Evolutionary conservation across 2,329 filamentous ascomycete species (phyloP).

Genomic region (Exophiala xenobiotica): DNA sequence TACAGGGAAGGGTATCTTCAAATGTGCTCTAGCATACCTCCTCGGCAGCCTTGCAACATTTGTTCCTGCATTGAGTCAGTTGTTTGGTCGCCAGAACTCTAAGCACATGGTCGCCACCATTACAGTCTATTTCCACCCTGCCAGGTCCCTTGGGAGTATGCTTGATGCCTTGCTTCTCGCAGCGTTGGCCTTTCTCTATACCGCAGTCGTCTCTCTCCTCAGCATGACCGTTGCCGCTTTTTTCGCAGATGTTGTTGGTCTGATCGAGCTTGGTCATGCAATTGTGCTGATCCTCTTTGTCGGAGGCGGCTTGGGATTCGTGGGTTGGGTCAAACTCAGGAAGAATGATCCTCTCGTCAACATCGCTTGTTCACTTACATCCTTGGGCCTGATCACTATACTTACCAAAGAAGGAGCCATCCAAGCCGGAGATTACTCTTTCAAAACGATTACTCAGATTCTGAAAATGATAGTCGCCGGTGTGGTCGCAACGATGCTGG

Average conservation of each 20-base stretch:
- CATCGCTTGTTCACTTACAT: conserved; percentile 80
- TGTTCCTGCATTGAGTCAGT: conserved; percentile 66
- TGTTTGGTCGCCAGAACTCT: conserved; percentile 80
- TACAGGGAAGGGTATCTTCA: conserved; percentile 76
- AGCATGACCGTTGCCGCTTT: conserved; percentile 88
- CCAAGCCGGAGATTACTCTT: conserved; percentile 76
- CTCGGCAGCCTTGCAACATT: conserved; percentile 85
- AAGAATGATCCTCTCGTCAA: conserved; percentile 78
- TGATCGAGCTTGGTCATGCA: conserved; percentile 70
- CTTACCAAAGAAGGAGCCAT: conserved; percentile 89
- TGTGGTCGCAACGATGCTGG: conserved; percentile 66
- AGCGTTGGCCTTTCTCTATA: conserved; percentile 74
- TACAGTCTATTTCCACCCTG: conserved; percentile 92
- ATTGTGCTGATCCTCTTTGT: conserved; percentile 81
- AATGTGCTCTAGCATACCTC: conserved; percentile 87
- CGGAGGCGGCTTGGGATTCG: conserved; percentile 79
- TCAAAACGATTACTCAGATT: conserved; percentile 77
- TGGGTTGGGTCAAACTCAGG: conserved; percentile 83
- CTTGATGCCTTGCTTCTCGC: conserved; percentile 78
- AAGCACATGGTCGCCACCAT: conserved; percentile 94
- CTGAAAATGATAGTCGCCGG: conserved; percentile 82
- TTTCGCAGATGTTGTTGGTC: conserved; percentile 65
- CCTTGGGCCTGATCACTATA: conserved; percentile 83
- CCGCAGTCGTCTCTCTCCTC: conserved; percentile 70
- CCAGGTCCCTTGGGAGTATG: conserved; percentile 84